A percentile compares a stretch with the other conserved stretches of the same genome.
phyloP scores from a whole-genome alignment of 2,329 filamentous ascomycete genomes.

The Amphichorda felina region DNA sequence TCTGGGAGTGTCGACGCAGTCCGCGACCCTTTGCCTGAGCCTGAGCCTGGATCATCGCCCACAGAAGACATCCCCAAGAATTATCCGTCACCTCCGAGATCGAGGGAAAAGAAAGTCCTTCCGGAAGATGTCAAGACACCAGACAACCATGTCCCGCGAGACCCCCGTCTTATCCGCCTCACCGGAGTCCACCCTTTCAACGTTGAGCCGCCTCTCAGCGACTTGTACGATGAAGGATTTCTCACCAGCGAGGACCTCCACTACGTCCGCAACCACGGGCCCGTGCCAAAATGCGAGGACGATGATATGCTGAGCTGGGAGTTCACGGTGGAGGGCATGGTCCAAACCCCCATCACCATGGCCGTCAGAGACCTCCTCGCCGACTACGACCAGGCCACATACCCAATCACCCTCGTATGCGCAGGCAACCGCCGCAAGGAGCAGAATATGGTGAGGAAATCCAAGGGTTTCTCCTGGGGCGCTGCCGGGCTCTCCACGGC shows the following conservation, averaged over 20 bases:
- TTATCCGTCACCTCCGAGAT: slow-evolving; percentile 59
- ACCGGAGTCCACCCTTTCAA: slow-evolving; percentile 91
- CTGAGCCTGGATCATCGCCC: not conserved
- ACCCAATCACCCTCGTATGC: slow-evolving; percentile 81
- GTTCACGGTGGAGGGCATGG: slow-evolving; percentile 73
- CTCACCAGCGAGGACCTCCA: slow-evolving; percentile 79
- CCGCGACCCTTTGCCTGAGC: not conserved
- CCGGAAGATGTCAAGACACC: slow-evolving; percentile 74
- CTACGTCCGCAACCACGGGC: slow-evolving; percentile 84
- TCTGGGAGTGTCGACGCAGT: slow-evolving; percentile 17
- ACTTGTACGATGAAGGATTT: slow-evolving; percentile 70
- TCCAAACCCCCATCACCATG: slow-evolving; percentile 63
- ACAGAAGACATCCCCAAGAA: slow-evolving; percentile 9
- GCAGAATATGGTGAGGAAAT: slow-evolving; percentile 82
- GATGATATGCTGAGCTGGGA: slow-evolving; percentile 67
- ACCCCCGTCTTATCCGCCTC: slow-evolving; percentile 70
- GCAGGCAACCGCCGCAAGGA: slow-evolving; percentile 88
- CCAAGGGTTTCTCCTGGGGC: slow-evolving; percentile 92
- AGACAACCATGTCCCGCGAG: slow-evolving; percentile 68
- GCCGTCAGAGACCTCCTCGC: slow-evolving; percentile 60
- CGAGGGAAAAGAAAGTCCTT: slow-evolving; percentile 49
- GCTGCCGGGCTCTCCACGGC: slow-evolving; percentile 78
- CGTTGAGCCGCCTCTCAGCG: slow-evolving; percentile 69
- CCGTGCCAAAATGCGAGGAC: slow-evolving; percentile 65
- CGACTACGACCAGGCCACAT: slow-evolving; percentile 71